Conservation (phyloP, 768 basidiomycete genomes). For the Agaricus sinodeliciosus region DNA sequence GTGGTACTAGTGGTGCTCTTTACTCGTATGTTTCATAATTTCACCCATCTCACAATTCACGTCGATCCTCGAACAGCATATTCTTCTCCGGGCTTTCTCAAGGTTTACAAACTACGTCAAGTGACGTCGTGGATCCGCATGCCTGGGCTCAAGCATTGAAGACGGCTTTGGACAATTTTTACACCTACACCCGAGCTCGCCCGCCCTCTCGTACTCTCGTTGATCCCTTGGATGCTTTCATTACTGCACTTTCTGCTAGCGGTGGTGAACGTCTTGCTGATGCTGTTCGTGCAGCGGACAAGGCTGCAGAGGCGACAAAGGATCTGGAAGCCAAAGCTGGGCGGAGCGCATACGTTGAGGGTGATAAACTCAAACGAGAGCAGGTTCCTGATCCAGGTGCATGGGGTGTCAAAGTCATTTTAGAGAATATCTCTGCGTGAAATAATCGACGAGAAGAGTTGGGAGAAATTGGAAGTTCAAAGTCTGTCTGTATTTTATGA, state of each 20-base stretch:
- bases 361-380: conserved; percentile 53
- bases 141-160: conserved; percentile 58
- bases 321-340: conserved; percentile 81
- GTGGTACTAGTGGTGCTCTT: conserved; percentile 84
- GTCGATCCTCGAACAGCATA: conserved; percentile 44
- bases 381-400: conserved; percentile 83
- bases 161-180: conserved; percentile 54
- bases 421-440: conserved; percentile 41
- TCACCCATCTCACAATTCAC: background rate
- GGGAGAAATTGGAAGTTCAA: background rate
- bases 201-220: conserved; percentile 88
- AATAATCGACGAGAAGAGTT: background rate
- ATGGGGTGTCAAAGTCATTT: conserved; percentile 77
- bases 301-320: conserved; percentile 70
- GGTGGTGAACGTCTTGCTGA: conserved; percentile 28
- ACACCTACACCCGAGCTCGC: conserved; percentile 83
- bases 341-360: conserved; percentile 81
- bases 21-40: conserved; percentile 62
- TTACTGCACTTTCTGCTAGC: conserved; percentile 32
- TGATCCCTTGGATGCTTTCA: conserved; percentile 84
- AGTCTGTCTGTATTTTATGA: no score
- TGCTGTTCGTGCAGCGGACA: conserved; percentile 54
- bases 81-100: conserved; percentile 88
- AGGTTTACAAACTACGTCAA: conserved; percentile 42
- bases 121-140: conserved; percentile 33